Evolutionary conservation across 768 basidiomycete genomes (phyloP).

Genomic region (Lentinula edodes): DNA sequence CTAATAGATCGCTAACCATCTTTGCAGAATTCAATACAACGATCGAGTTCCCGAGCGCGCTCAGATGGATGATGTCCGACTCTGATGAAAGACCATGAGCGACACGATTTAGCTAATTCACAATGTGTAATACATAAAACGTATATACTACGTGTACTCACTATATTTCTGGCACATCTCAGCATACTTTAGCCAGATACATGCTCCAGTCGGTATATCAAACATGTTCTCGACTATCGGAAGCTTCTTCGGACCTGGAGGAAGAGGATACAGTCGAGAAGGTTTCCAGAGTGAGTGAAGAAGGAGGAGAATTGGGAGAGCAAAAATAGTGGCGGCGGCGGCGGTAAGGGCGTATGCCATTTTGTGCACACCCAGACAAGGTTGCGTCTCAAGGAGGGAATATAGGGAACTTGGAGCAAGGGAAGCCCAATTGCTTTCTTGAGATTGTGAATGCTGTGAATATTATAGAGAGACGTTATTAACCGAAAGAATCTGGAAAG

Average conservation of each 20-base stretch:
- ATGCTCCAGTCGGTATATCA: constrained; percentile 9
- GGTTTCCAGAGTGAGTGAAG: not conserved
- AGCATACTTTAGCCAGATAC: constrained; percentile 15
- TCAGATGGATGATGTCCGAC: constrained; percentile 21
- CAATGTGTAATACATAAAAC: not conserved
- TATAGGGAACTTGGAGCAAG: too few species aligned
- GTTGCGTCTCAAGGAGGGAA: too few species aligned
- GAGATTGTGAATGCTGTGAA: too few species aligned
- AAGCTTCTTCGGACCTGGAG: constrained; percentile 12
- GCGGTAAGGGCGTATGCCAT: too few species aligned
- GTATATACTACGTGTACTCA: not conserved
- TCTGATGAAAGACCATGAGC: constrained; percentile 6
- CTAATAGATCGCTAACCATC: constrained; percentile 28
- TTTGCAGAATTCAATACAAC: constrained; percentile 26
- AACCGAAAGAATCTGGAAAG: too few species aligned
- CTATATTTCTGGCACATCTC: constrained; percentile 15
- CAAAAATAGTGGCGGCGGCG: not conserved
- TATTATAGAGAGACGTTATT: too few species aligned
- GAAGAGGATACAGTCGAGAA: constrained; percentile 3
- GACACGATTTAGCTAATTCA: not conserved
- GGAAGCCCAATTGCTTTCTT: too few species aligned
- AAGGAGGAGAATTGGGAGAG: not conserved
- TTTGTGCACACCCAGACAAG: too few species aligned
- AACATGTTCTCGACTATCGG: constrained; percentile 15
- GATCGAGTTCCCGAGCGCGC: constrained; percentile 19